Base-by-base conservation (phyloP, 1,284 basidiomycete species). In the Melampsora larici-populina region DNA sequence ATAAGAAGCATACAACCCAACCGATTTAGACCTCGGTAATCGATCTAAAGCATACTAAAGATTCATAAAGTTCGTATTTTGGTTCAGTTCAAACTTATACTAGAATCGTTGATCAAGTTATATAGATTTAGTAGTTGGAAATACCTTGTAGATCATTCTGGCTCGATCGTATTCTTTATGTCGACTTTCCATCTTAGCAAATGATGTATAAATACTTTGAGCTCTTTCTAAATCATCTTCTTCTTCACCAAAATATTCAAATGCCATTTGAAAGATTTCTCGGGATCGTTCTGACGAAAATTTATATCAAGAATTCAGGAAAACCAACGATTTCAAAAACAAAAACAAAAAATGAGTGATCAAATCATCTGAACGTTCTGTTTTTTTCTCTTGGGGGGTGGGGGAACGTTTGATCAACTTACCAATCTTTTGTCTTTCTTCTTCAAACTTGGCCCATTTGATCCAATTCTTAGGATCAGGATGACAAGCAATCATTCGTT, bases 151-250 rank as follows among this genome's bases (percentile, higher is more conserved):
- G 81, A 99, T 97, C 36, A 96, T 93, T 74, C 97, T 87, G 2
- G 97, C 96, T 58, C 97, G 90, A 78, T 99, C 97, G 85, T 90
- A 97, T 86, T 99, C 96, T 85, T 97, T 97, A 82, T 93, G 83
- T 65, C 96, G 87, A 11, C 90, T 97, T 86, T 99, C 97, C 94
- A 99, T 97, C 86, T 94, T 95, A 0, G 95, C 96, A 85, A 99
- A 99, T 0, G 93, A 91, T 74, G 89, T 92, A 84, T 97, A 99
- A 17, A 99, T 93, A 21, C 90, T 92, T 84, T 99, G 96, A 2
- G 94, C 94, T 85, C 95, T 96, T 84, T 98, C 96, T 33, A 99
- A 90, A 83, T 97, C 92, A 83, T 96, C 93, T 84, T 95, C 94
- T 79, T 95, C 94, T 82, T 99, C 96, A 9, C 97, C 97, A 81